Evolutionary conservation across 225 moss, liverwort and hornwort genomes (phyloP).

Genomic region (Neckera pumila): DNA sequence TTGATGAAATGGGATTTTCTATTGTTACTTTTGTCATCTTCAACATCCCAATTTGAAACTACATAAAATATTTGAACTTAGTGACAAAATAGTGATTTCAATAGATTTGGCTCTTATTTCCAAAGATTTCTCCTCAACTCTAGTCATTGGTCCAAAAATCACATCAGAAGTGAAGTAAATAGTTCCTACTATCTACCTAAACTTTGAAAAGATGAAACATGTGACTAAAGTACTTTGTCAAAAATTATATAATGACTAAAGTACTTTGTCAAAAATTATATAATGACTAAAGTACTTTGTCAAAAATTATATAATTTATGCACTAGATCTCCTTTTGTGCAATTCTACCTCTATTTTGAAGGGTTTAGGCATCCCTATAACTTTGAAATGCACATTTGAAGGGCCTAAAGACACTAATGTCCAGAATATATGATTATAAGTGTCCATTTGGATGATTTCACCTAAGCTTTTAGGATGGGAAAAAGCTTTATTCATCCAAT

Average conservation of each 20-base stretch:
- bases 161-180: background rate
- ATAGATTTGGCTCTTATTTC: background rate
- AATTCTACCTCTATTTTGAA: background rate
- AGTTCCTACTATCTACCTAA: fast-evolving
- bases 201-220: too few relatives aligned
- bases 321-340: background rate
- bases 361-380: too few relatives aligned
- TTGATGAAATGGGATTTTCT: background rate
- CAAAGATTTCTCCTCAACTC: background rate
- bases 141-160: background rate
- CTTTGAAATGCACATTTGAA: background rate
- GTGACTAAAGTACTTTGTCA: too few relatives aligned
- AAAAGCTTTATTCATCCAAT: too few relatives aligned
- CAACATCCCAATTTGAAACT: background rate
- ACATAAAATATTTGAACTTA: background rate
- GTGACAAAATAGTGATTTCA: background rate
- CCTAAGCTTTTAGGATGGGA: too few relatives aligned
- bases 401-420: background rate
- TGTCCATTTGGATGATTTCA: too few relatives aligned
- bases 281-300: too few relatives aligned
- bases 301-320: too few relatives aligned
- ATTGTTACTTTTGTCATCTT: background rate
- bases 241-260: too few relatives aligned
- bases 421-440: background rate
- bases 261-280: too few relatives aligned